Evolutionary conservation across 2,329 filamentous ascomycete genomes (phyloP).

Genomic region (Lasiodiplodia hormozganensis): DNA sequence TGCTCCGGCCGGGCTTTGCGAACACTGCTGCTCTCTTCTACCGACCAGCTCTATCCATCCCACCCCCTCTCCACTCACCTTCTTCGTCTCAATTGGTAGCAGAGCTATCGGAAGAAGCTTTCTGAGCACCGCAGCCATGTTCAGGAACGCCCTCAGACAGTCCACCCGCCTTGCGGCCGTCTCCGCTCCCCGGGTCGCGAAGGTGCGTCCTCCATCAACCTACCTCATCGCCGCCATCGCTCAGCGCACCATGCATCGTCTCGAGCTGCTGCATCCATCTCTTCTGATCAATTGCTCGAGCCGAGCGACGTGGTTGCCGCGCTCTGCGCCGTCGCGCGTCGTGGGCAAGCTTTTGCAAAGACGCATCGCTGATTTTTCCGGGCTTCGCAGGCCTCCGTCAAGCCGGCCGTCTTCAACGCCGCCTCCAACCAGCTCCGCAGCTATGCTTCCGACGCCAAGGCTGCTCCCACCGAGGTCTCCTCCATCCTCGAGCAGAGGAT

Average conservation of each 20-base stretch:
- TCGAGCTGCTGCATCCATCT: constrained; percentile 40
- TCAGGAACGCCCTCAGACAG: constrained; percentile 97
- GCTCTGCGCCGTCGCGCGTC: constrained; percentile 3
- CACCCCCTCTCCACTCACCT: constrained; percentile 50
- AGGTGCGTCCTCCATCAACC: constrained; percentile 71
- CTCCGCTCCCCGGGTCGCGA: constrained; percentile 83
- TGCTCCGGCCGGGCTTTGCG: neutral
- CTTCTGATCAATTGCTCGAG: neutral
- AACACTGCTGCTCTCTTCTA: constrained; percentile 6
- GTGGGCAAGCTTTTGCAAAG: constrained; percentile 42
- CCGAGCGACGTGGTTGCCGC: neutral
- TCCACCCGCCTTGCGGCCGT: constrained; percentile 93
- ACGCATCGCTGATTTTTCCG: constrained; percentile 57
- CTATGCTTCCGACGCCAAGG: constrained; percentile 94
- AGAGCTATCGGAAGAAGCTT: constrained; percentile 49
- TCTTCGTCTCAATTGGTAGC: constrained; percentile 54
- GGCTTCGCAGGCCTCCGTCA: constrained; percentile 76
- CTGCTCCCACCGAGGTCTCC: constrained; percentile 95
- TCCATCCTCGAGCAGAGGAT: constrained; percentile 99
- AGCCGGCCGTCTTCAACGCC: constrained; percentile 77
- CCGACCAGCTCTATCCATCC: constrained; percentile 38
- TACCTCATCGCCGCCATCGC: constrained; percentile 39
- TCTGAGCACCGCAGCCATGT: constrained; percentile 72
- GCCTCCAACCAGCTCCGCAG: constrained; percentile 76
- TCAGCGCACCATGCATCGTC: constrained; percentile 53